Conservation (phyloP, 2,329 filamentous ascomycete genomes). For the Monosporascus sp. region DNA sequence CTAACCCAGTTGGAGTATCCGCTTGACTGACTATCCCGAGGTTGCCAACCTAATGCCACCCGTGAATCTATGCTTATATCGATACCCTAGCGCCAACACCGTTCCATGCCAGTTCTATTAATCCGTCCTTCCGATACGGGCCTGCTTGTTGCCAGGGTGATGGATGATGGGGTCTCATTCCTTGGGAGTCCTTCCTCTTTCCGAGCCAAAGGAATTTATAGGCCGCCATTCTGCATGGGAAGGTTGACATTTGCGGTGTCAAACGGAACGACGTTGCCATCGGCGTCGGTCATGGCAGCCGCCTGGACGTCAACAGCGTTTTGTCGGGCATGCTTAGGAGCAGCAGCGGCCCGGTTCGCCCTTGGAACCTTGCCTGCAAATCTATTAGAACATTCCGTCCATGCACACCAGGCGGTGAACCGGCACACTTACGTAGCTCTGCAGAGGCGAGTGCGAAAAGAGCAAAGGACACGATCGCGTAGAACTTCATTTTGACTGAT, state of each 20-base stretch:
- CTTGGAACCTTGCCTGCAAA: constrained; percentile 28
- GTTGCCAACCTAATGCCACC: no score
- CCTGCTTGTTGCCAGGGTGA: no score
- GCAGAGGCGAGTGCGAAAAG: constrained; percentile 43
- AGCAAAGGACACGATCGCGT: constrained; percentile 39
- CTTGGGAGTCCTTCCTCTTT: neutral
- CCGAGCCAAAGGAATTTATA: constrained; percentile 22
- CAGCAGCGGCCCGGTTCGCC: constrained; percentile 15
- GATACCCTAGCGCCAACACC: no score
- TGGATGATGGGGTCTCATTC: no score
- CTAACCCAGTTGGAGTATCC: no score
- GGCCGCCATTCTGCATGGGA: constrained; percentile 29
- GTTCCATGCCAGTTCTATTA: no score
- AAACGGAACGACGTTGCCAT: constrained; percentile 42
- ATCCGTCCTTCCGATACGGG: no score
- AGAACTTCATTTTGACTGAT: constrained; percentile 49
- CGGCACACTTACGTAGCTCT: constrained; percentile 23
- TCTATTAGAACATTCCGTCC: constrained; percentile 4
- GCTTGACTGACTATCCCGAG: no score
- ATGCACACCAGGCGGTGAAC: neutral
- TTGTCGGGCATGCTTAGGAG: constrained; percentile 10
- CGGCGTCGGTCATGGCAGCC: constrained; percentile 40
- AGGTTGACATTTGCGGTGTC: constrained; percentile 37
- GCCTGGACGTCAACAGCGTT: constrained; percentile 27
- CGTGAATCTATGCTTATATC: no score